Evolutionary conservation across 2,329 filamentous ascomycete species (phyloP).

Genomic region (Calcarisporium arbuscula): DNA sequence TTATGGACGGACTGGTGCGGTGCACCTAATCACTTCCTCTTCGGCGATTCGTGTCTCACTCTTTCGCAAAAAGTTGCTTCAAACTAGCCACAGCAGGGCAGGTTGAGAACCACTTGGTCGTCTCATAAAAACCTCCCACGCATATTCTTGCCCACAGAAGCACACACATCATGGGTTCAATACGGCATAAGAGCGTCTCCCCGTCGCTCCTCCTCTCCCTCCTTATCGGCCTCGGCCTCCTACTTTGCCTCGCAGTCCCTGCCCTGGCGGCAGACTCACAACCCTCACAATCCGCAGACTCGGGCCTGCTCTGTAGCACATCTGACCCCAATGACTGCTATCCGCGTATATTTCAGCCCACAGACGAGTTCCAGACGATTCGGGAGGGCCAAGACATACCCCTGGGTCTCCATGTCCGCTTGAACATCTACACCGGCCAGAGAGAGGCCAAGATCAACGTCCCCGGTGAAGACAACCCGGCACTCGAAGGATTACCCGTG

Average conservation of each 20-base stretch:
- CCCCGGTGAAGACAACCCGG: constrained; percentile 42
- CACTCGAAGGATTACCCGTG: constrained; percentile 43
- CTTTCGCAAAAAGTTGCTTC: too few species aligned
- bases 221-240: constrained; percentile 19
- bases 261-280: constrained; percentile 21
- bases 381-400: constrained; percentile 61
- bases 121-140: too few species aligned
- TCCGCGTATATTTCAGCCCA: constrained; percentile 56
- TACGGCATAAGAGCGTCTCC: neutral
- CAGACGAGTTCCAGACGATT: constrained; percentile 57
- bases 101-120: too few species aligned
- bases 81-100: too few species aligned
- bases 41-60: too few species aligned
- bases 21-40: too few species aligned
- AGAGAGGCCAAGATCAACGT: constrained; percentile 63
- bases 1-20: too few species aligned
- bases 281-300: constrained; percentile 29
- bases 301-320: constrained; percentile 61
- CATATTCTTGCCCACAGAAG: too few species aligned
- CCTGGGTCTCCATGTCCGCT: constrained; percentile 57
- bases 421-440: constrained; percentile 57
- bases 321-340: constrained; percentile 57
- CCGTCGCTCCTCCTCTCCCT: constrained; percentile 12
- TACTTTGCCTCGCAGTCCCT: constrained; percentile 20
- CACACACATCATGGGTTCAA: too few species aligned